Evolutionary conservation across 306 rosid species (phyloP).

Genomic region (Citrullus mucosospermus): DNA sequence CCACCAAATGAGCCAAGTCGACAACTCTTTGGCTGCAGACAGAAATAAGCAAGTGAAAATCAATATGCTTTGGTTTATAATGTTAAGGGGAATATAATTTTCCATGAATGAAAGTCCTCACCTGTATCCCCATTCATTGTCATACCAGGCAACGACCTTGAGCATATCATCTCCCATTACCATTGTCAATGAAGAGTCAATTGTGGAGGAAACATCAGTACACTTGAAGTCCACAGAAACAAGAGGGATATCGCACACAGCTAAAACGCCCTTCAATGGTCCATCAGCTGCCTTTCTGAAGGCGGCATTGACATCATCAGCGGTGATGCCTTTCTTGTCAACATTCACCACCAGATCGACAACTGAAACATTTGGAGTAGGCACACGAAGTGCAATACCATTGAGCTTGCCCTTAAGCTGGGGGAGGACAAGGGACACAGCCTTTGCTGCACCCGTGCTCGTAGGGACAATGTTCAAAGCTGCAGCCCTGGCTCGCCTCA

Average conservation of each 20-base stretch:
- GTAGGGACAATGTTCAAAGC: conserved; percentile 97
- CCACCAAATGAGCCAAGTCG: conserved; percentile 90
- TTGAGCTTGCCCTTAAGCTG: conserved; percentile 94
- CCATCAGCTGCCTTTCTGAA: conserved; percentile 91
- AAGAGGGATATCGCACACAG: conserved; percentile 89
- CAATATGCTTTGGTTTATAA: not conserved
- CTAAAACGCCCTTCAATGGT: conserved; percentile 70
- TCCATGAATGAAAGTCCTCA: conserved; percentile 15
- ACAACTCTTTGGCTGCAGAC: conserved; percentile 91
- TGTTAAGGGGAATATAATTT: not conserved
- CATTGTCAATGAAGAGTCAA: conserved; percentile 90
- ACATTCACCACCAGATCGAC: conserved; percentile 88
- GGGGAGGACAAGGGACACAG: conserved; percentile 85
- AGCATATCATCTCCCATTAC: conserved; percentile 99
- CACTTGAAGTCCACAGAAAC: conserved; percentile 90
- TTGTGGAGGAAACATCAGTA: conserved; percentile 82
- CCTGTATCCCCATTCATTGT: conserved; percentile 99
- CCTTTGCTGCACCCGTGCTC: conserved; percentile 99
- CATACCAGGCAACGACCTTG: conserved; percentile 99
- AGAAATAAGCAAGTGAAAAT: not conserved
- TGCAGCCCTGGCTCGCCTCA: conserved; percentile 94
- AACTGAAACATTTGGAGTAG: conserved; percentile 90
- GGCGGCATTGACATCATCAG: conserved; percentile 89
- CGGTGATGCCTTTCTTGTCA: conserved; percentile 73
- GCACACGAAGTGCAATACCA: conserved; percentile 94